phyloP scores from a whole-genome alignment of 371 early-diverging fungal species.

The Mortierella polycephala region DNA sequence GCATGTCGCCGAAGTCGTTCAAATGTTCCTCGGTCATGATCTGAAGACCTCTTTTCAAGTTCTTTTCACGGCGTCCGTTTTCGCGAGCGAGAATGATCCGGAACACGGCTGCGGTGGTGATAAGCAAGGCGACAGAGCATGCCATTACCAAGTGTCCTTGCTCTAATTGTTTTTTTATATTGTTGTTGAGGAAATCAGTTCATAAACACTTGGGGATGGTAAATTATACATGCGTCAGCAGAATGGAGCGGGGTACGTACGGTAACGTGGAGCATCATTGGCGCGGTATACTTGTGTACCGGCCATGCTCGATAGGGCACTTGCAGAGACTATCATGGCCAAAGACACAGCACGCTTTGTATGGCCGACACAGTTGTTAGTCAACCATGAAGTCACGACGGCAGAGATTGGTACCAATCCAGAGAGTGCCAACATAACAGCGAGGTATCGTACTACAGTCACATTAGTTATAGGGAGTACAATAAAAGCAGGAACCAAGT shows the following conservation, averaged over 20 bases:
- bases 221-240: background rate
- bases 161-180: background rate
- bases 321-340: slow-evolving; percentile 67
- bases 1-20: slow-evolving; percentile 26
- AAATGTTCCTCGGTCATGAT: slow-evolving; percentile 39
- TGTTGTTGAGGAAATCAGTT: background rate
- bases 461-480: background rate
- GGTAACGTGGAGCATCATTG: slow-evolving; percentile 65
- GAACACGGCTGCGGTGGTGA: slow-evolving; percentile 2
- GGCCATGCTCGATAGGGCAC: slow-evolving; percentile 62
- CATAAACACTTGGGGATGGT: no score
- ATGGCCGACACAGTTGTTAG: slow-evolving; percentile 68
- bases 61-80: slow-evolving; percentile 26
- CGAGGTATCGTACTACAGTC: slow-evolving; percentile 25
- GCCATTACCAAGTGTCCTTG: slow-evolving; percentile 31
- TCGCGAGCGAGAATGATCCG: slow-evolving; percentile 14
- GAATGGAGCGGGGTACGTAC: slow-evolving; percentile 6
- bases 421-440: slow-evolving; percentile 17
- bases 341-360: slow-evolving; percentile 68
- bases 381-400: slow-evolving; percentile 53
- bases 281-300: slow-evolving; percentile 74
- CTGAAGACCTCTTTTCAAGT: slow-evolving; percentile 17
- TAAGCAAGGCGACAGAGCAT: background rate
- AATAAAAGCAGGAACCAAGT: background rate
- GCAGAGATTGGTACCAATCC: slow-evolving; percentile 26